These are phyloP conservation scores for Hapsidospora chrysogenum DNA, from an alignment of 495 filamentous ascomycete genomes.

Conservation along the genomic window DNA sequence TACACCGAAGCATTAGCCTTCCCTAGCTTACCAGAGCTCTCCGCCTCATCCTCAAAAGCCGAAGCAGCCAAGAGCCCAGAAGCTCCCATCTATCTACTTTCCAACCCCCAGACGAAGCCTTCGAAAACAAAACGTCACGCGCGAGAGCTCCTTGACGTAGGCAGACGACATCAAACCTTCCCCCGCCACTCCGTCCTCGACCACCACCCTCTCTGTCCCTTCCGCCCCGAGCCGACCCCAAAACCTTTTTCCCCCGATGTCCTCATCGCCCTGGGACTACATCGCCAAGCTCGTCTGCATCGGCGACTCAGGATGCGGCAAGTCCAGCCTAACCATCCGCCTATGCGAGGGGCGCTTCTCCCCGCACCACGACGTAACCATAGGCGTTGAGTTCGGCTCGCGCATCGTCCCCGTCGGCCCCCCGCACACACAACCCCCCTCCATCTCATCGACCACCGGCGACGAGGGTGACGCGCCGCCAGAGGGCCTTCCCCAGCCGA, in stretches of 20 bases:
- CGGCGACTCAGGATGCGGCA: slow-evolving; percentile 86
- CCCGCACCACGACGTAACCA: slow-evolving; percentile 86
- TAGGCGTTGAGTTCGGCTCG: slow-evolving; percentile 93
- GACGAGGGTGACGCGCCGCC: slow-evolving; percentile 2
- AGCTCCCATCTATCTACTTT: too few species aligned
- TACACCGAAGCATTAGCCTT: too few species aligned
- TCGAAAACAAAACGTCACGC: too few species aligned
- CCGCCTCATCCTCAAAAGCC: too few species aligned
- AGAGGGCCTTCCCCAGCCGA: slow-evolving; percentile 21
- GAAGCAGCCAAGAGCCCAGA: too few species aligned
- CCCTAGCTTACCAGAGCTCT: too few species aligned
- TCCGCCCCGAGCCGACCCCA: not conserved
- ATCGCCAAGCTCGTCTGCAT: slow-evolving; percentile 97
- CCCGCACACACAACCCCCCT: slow-evolving; percentile 33
- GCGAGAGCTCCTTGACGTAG: too few species aligned
- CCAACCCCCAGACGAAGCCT: too few species aligned
- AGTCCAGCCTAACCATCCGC: slow-evolving; percentile 77
- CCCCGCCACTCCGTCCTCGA: not conserved
- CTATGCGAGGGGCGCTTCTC: slow-evolving; percentile 96
- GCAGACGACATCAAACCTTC: too few species aligned
- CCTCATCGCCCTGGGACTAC: slow-evolving; percentile 76
- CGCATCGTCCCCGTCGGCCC: slow-evolving; percentile 85
- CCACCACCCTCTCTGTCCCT: not conserved
- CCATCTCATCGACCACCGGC: slow-evolving; percentile 22
- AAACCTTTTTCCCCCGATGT: slow-evolving; percentile 16